These are phyloP conservation scores for Glycyrrhiza uralensis DNA, from an alignment of 306 rosid species.

Conservation along the genomic window DNA sequence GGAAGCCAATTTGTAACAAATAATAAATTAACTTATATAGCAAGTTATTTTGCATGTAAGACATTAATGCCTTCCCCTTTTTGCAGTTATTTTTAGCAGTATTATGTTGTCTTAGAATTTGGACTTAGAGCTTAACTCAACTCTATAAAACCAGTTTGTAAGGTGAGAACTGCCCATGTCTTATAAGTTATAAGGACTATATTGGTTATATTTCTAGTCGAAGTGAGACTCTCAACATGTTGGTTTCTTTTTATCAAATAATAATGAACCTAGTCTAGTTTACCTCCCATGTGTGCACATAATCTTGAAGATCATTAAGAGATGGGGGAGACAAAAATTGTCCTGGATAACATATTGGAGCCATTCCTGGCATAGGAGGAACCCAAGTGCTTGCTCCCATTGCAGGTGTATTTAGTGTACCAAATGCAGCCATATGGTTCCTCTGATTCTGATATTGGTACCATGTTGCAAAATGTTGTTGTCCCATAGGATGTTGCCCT, in stretches of 20 bases:
- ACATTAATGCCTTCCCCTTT: background rate
- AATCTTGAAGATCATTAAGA: background rate
- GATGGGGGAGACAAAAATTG: background rate
- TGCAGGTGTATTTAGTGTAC: background rate
- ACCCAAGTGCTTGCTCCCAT: background rate
- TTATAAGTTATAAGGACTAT: too few relatives aligned
- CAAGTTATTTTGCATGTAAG: too few relatives aligned
- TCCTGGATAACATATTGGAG: background rate
- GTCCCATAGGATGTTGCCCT: background rate
- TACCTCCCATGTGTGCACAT: constrained; percentile 25
- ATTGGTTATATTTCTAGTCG: too few relatives aligned
- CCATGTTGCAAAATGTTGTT: background rate
- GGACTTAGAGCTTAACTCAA: too few relatives aligned
- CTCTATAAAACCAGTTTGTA: too few relatives aligned
- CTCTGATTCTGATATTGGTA: background rate
- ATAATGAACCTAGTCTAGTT: background rate
- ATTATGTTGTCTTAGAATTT: too few relatives aligned
- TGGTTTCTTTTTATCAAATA: too few relatives aligned
- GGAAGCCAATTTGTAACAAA: background rate
- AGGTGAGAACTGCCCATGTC: too few relatives aligned
- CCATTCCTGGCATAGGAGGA: background rate
- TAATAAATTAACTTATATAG: background rate
- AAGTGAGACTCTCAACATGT: too few relatives aligned
- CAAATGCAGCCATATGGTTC: background rate
- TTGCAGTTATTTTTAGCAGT: background rate